Percentiles rank a stretch among this genome's conserved stretches.
These are phyloP conservation scores for Scytalidium lignicola DNA, from an alignment of 2,329 filamentous ascomycete species.

Conservation along the genomic window DNA sequence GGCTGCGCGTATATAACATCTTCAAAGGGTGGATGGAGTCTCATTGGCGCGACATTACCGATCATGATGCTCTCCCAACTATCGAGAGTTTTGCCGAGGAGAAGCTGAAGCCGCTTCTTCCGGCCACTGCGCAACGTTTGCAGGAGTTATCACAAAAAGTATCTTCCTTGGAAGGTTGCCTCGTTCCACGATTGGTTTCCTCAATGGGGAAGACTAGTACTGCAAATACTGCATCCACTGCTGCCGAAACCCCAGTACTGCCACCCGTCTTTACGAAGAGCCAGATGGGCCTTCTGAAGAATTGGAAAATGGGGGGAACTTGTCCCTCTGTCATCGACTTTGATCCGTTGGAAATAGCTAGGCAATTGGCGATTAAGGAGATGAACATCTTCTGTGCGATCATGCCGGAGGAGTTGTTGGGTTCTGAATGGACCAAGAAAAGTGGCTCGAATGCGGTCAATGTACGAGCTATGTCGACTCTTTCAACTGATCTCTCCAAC, in stretches of 20 bases:
- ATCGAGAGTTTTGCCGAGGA: slow-evolving; percentile 77
- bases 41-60: slow-evolving; percentile 82
- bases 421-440: slow-evolving; percentile 91
- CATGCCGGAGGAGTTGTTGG: slow-evolving; percentile 83
- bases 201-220: slow-evolving; percentile 86
- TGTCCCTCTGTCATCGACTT: slow-evolving; percentile 80
- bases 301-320: slow-evolving; percentile 68
- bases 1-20: slow-evolving; percentile 88
- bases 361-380: slow-evolving; percentile 89
- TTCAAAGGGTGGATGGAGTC: slow-evolving; percentile 98
- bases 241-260: slow-evolving; percentile 68
- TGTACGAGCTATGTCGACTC: slow-evolving; percentile 86
- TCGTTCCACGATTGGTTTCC: slow-evolving; percentile 78
- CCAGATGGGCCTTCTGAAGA: slow-evolving; percentile 65
- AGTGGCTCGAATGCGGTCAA: slow-evolving; percentile 74
- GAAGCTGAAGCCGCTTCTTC: slow-evolving; percentile 63
- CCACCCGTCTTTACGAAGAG: slow-evolving; percentile 66
- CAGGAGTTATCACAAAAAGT: slow-evolving; percentile 77
- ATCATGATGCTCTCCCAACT: slow-evolving; percentile 67
- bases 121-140: slow-evolving; percentile 75
- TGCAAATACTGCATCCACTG: slow-evolving; percentile 64
- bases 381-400: slow-evolving; percentile 90
- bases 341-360: slow-evolving; percentile 82
- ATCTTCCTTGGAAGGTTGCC: slow-evolving; percentile 61
- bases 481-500: slow-evolving; percentile 90